Conservation (phyloP, 1,284 basidiomycete genomes). For the Fomes fomentarius region DNA sequence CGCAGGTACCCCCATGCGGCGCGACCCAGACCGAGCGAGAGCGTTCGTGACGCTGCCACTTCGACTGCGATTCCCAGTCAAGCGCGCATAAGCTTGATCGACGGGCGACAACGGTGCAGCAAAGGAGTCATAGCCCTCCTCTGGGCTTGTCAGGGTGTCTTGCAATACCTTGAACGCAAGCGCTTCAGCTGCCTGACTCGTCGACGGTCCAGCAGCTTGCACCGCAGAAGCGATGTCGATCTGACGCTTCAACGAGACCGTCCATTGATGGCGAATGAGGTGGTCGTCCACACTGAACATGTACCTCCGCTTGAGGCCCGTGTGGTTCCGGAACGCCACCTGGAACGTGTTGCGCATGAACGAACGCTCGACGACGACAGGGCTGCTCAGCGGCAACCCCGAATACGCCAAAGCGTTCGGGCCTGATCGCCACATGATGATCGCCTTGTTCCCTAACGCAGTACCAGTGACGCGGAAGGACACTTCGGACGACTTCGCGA, state of each 20-base stretch:
- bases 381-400: constrained; percentile 75
- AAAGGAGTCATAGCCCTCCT: constrained; percentile 18
- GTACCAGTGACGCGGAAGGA: constrained; percentile 87
- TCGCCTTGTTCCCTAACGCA: constrained; percentile 78
- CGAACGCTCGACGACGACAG: constrained; percentile 82
- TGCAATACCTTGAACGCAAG: constrained; percentile 83
- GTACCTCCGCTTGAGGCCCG: constrained; percentile 77
- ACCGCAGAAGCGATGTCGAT: constrained; percentile 53
- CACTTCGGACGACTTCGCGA: constrained; percentile 74
- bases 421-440: constrained; percentile 82
- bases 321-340: constrained; percentile 78
- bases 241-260: constrained; percentile 67
- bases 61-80: constrained; percentile 25
- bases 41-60: constrained; percentile 23
- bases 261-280: constrained; percentile 76
- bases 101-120: constrained; percentile 24
- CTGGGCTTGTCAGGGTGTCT: constrained; percentile 70
- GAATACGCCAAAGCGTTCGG: constrained; percentile 80
- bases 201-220: constrained; percentile 37
- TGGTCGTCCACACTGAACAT: constrained; percentile 91
- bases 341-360: constrained; percentile 97
- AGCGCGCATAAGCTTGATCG: constrained; percentile 32
- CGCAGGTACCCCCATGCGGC: constrained; percentile 26
- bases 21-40: constrained; percentile 9
- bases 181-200: constrained; percentile 62